Evolutionary conservation across 2,329 filamentous ascomycete genomes (phyloP), one percentile per base, ranked within the genome.

Genomic region (Monilinia aucupariae): DNA sequence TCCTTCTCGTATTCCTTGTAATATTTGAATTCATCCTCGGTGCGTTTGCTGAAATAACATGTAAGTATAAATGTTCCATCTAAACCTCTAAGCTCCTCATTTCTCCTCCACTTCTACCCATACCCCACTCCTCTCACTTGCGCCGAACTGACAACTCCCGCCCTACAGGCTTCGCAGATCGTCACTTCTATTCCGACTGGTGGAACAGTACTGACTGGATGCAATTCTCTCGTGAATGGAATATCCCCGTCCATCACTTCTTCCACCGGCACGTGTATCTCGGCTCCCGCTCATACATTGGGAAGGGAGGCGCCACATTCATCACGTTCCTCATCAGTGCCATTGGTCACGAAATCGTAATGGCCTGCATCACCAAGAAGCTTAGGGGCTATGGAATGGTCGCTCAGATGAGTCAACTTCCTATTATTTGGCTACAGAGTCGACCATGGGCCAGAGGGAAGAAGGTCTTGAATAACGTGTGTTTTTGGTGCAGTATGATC

Each of bases 301-400:
- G 91, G 25, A 85, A 87, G 63, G 81, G 83, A 20, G 80, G 88
- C 63, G 92, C 94, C 32, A 97, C 92, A 32, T 78, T 92, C 65
- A 90, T 96, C 69, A 97, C 94, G 0, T 97, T 99, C 73, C 78
- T 97, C 63, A 89, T 97, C 71, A 92, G 88, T 64, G 91, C 94
- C 43, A 74, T 96, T 27, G 92, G 91, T 20, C 94, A 97, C 74
- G 94, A 99, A 76, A 83, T 99, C 63, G 90, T 99, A 71, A 96
- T 99, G 90, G 92, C 90, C 9, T 97, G 93, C 75, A 97, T 99
- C 74, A 97, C 92, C 32, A 93, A 97, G 80, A 97, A 99, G 79
- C 81, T 97, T 52, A 81, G 94, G 45, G 94, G 94, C 15, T 99
- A 97, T 73, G 94, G 93, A 12, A 96, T 97, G 74, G 73, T 96